A percentile compares a stretch with the other conserved stretches of the same genome.
These are phyloP conservation scores for Echinochloa phyllopogon DNA, from an alignment of 176 grass and related monocot species.

Conservation along the genomic window DNA sequence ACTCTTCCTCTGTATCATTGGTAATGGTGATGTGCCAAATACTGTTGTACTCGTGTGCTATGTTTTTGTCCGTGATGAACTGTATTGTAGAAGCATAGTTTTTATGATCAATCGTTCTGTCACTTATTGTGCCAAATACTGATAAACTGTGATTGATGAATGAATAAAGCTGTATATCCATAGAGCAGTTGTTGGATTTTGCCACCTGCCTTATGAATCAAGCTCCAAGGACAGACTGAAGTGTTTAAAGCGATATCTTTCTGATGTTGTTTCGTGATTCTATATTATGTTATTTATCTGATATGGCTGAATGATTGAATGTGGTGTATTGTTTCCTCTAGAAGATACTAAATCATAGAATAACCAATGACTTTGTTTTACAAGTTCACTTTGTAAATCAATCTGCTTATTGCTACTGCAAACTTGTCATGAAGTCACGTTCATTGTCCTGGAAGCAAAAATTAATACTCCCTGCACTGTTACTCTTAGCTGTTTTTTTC, in stretches of 20 bases:
- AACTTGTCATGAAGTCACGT: conserved; percentile 3
- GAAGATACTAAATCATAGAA: background rate
- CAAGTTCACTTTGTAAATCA: background rate
- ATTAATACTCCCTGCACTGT: background rate
- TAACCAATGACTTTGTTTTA: background rate
- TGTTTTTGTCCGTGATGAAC: background rate
- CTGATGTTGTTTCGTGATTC: background rate
- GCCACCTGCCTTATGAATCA: background rate
- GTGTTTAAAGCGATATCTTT: background rate
- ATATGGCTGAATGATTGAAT: background rate
- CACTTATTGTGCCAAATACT: background rate
- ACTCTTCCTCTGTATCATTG: conserved; percentile 34
- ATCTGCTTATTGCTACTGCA: background rate
- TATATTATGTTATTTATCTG: background rate
- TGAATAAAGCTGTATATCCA: conserved; percentile 28
- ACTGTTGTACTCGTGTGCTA: background rate
- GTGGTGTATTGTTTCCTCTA: background rate
- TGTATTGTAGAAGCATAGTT: conserved; percentile 25
- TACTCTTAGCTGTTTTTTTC: background rate
- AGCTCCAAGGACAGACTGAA: conserved; percentile 1
- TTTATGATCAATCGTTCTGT: conserved; percentile 35
- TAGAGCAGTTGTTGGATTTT: background rate
- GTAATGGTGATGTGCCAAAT: conserved; percentile 22
- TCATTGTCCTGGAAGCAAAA: background rate
- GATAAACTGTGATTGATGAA: conserved; percentile 4